Base-by-base conservation (phyloP, 352 stramenopile species). In the Pythium dissotocum region DNA sequence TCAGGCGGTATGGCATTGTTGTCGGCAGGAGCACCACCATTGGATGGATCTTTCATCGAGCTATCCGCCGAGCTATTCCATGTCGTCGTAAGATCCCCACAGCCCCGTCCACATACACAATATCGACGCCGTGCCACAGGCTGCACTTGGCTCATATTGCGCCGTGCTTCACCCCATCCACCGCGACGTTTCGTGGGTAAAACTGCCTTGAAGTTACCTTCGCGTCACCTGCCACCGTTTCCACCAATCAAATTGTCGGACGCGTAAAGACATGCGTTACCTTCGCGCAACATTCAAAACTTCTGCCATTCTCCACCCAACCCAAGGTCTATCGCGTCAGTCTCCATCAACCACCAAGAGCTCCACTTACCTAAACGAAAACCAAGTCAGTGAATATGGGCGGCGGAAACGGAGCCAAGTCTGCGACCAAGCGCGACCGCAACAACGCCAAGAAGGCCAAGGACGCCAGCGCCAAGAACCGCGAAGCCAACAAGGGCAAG, bases 371-470 rank as follows among this genome's bases (percentile, higher is more conserved):
- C 32, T 30, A 51, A 14, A 44, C 42, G 32, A 48, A n/a, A 30
- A 61, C 28, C 32, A 57, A 53, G 44, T 54, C 6, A 36, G n/a
- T 32, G 40, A 89, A 14, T 9, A 94, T 95, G 87, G 87, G 87
- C 66, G 87, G 87, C 70, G 87, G 87, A 48, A 95, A 95, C 71
- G 87, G 87, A 72, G 82, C 90, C 56, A 95, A 95, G 75, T 91
- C 79, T 26, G 77, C 82, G 70, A 79, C 81, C 33, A 89, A 89
- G 77, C 87, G 87, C 54, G 87, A 94, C 26, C 87, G 87, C 70
- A 91, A 90, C 73, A 92, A 93, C 67, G 76, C 67, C 44, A 95
- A 95, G 81, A 95, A 95, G 78, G 78, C 82, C 63, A 95, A 95
- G 72, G 87, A 93, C 0, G 77, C 82, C 56, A 95, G 92, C 73